Evolutionary conservation across 106 monocot genomes (phyloP), one percentile per base, ranked within the genome.

Genomic region (Narthecium ossifragum): DNA sequence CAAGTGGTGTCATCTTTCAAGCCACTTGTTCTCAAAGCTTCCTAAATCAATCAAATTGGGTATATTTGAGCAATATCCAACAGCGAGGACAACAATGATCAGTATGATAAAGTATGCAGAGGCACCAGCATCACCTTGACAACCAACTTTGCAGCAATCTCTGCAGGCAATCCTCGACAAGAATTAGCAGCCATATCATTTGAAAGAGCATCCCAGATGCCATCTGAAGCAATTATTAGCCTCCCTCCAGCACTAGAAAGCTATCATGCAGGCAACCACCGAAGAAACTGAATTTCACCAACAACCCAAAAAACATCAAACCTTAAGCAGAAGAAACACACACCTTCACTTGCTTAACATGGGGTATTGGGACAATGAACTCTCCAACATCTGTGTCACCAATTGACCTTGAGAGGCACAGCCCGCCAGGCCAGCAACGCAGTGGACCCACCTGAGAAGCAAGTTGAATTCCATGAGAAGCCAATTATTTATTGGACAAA

Each of bases 291-390:
- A 8, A 59, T 24, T 23, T 7, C 9, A 22, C n/a, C n/a, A 18
- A 40, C 59, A 18, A 53, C 27, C 28, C 13, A 31, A n/a, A 3
- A 57, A 22, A 29, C 30, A 45, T 31, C 40, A 20, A 26, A 14
- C 3, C 18, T 37, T n/a, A n/a, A n/a, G n/a, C n/a, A 27, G n/a
- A 45, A 18, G 24, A 56, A 20, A 26, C 24, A 29, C 58, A 67
- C 59, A 90, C 96, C 84, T 98, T 98, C 36, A 98, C 84, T 90
- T 98, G 96, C 69, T 98, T 98, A 25, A 98, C 96, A 84, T 98
- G 84, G 5, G 96, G 96, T 38, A 98, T 76, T 14, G 96, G 96
- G 23, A 98, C 96, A 48, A 98, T 98, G 59, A 76, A 98, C 52
- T 98, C 96, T 22, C 96, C 96, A 21, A 98, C 96, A 67, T 98